Conservation (phyloP, 192 early-diverging fungal species). For the Podila clonocystis region DNA sequence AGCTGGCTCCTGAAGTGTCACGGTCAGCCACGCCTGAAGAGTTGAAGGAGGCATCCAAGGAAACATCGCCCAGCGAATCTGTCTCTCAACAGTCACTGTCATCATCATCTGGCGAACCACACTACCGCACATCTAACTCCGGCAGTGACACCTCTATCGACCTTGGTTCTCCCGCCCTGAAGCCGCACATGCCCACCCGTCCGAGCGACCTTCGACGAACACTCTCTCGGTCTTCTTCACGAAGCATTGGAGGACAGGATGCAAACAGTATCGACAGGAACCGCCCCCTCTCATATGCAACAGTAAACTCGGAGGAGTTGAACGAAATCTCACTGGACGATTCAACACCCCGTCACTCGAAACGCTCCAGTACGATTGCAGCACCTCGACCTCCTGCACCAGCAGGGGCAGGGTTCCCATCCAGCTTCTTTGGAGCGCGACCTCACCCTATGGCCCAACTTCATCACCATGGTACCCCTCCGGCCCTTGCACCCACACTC, state of each 20-base stretch:
- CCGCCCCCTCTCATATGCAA: conserved; percentile 25
- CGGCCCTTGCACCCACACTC: background rate
- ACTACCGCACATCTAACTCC: conserved; percentile 7
- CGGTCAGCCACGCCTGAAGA: background rate
- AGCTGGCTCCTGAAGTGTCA: background rate
- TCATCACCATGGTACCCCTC: background rate
- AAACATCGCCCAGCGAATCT: background rate
- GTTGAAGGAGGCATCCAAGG: background rate
- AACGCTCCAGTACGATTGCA: conserved; percentile 10
- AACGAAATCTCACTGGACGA: conserved; percentile 46
- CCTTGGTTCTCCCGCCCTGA: conserved; percentile 6
- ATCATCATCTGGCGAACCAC: background rate
- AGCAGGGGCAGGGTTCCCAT: conserved; percentile 38
- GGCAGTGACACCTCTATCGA: conserved; percentile 29
- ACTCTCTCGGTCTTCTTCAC: conserved; percentile 18
- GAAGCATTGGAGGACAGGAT: conserved; percentile 13
- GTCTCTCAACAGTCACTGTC: background rate
- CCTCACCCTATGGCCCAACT: conserved; percentile 47
- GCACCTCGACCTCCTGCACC: conserved; percentile 12
- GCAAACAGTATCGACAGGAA: background rate
- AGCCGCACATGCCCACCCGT: background rate
- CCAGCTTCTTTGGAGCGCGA: conserved; percentile 42
- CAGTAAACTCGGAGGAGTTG: conserved; percentile 26
- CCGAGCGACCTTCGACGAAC: conserved; percentile 13
- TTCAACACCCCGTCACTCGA: conserved; percentile 3